Conservation (phyloP, 202 grass and related monocot species). For the Panicum hallii region DNA sequence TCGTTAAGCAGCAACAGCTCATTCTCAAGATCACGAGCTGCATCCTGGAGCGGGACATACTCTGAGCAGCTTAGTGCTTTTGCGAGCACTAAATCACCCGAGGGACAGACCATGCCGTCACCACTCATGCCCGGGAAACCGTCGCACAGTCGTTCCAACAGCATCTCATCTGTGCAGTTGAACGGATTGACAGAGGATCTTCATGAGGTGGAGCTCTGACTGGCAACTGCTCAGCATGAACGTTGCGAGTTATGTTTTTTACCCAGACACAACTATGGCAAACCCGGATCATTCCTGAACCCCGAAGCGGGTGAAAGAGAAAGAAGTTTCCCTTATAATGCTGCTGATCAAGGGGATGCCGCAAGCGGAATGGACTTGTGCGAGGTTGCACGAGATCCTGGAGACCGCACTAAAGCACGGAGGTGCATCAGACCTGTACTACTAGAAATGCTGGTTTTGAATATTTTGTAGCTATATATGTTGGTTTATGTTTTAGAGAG, state of each 20-base stretch:
- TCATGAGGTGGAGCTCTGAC: constrained; percentile 76
- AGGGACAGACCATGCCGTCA: constrained; percentile 33
- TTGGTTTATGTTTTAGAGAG: constrained; percentile 47
- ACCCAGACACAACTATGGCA: constrained; percentile 8
- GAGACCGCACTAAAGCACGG: background rate
- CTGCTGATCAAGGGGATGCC: constrained; percentile 26
- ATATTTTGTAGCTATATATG: constrained; percentile 51
- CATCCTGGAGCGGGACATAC: constrained; percentile 84
- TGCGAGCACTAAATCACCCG: constrained; percentile 36
- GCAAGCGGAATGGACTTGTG: background rate
- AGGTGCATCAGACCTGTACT: constrained; percentile 33
- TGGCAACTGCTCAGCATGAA: constrained; percentile 4
- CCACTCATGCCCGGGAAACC: constrained; percentile 50
- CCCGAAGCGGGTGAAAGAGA: background rate
- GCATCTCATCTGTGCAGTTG: constrained; percentile 59
- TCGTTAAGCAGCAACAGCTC: constrained; percentile 45
- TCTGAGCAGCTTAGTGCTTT: constrained; percentile 52
- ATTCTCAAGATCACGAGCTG: constrained; percentile 63
- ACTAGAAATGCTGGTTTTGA: constrained; percentile 44
- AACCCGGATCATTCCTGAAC: constrained; percentile 7
- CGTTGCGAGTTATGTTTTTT: background rate
- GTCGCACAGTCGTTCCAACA: constrained; percentile 51
- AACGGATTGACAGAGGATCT: constrained; percentile 69
- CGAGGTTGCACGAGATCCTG: constrained; percentile 6
- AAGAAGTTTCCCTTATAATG: background rate